A percentile compares a stretch with the other conserved stretches of the same genome.
phyloP scores from a whole-genome alignment of 2,329 filamentous ascomycete genomes.

The Hypoxylon rubiginosum region DNA sequence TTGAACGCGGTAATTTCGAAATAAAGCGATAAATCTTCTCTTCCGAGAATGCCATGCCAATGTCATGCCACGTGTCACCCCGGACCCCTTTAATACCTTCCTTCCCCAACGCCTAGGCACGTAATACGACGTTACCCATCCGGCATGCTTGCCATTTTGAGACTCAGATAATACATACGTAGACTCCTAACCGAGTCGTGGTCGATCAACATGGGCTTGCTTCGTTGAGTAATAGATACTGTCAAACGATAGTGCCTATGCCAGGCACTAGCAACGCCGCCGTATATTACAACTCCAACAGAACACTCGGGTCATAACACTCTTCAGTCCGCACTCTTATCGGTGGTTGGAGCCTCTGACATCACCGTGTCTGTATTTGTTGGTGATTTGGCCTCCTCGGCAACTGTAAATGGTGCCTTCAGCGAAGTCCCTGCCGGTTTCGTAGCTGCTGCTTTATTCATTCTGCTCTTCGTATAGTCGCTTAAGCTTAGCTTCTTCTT shows the following conservation, averaged over 20 bases:
- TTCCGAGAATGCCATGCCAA: conserved; percentile 29
- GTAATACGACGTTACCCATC: conserved; percentile 32
- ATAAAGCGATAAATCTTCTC: conserved; percentile 32
- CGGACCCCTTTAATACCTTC: conserved; percentile 27
- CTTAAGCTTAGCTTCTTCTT: conserved; percentile 78
- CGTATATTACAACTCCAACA: conserved; percentile 54
- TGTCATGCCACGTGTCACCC: conserved; percentile 24
- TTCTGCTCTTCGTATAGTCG: conserved; percentile 72
- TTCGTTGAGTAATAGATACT: conserved; percentile 1
- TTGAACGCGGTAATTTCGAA: conserved; percentile 27
- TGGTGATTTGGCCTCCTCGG: conserved; percentile 59
- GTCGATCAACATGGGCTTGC: conserved; percentile 15
- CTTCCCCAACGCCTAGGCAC: conserved; percentile 44
- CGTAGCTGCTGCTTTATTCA: conserved; percentile 66
- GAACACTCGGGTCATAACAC: no score
- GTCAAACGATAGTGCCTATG: conserved; percentile 13
- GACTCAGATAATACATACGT: conserved; percentile 13
- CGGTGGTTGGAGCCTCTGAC: conserved; percentile 52
- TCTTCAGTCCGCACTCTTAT: conserved; percentile 49
- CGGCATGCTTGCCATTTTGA: conserved; percentile 14
- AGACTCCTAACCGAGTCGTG: conserved; percentile 2
- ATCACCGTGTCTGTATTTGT: conserved; percentile 53
- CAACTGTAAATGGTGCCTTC: conserved; percentile 55
- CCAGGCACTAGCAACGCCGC: conserved; percentile 29
- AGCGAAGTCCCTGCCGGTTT: conserved; percentile 55